Evolutionary conservation across 148 eudicot species (phyloP).

Genomic region (Cornus florida): DNA sequence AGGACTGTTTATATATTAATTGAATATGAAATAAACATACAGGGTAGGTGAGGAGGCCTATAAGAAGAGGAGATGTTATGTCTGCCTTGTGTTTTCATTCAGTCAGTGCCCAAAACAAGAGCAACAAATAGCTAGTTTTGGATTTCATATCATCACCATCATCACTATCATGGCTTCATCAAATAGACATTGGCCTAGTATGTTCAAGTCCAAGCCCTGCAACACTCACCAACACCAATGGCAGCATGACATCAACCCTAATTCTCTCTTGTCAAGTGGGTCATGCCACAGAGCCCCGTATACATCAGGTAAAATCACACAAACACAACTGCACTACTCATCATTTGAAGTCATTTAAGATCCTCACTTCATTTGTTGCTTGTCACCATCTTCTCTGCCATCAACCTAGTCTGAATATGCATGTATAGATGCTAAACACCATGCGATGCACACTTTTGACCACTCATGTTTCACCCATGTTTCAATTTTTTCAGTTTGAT

Average conservation of each 20-base stretch:
- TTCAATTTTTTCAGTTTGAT: no score
- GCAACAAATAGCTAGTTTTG: conserved; percentile 14
- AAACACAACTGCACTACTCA: neutral
- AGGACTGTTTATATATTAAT: conserved; percentile 12
- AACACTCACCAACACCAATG: conserved; percentile 46
- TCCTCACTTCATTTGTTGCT: neutral
- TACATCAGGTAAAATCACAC: conserved; percentile 26
- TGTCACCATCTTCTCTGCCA: neutral
- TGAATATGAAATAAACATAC: conserved; percentile 15
- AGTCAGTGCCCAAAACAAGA: conserved; percentile 17
- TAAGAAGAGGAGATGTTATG: conserved; percentile 23
- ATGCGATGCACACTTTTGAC: neutral
- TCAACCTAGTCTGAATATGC: neutral
- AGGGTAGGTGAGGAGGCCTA: conserved; percentile 31
- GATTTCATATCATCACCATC: neutral
- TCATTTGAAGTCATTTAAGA: neutral
- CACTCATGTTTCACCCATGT: neutral
- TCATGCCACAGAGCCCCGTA: conserved; percentile 20
- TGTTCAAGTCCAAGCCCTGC: conserved; percentile 91
- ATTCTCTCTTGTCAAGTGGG: conserved; percentile 27
- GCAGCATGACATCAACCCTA: conserved; percentile 37
- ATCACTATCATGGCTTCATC: conserved; percentile 71
- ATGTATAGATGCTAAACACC: neutral
- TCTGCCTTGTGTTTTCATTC: conserved; percentile 11
- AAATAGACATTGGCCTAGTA: conserved; percentile 96